Conservation (phyloP, 768 basidiomycete genomes). For the Trametes elegans region DNA sequence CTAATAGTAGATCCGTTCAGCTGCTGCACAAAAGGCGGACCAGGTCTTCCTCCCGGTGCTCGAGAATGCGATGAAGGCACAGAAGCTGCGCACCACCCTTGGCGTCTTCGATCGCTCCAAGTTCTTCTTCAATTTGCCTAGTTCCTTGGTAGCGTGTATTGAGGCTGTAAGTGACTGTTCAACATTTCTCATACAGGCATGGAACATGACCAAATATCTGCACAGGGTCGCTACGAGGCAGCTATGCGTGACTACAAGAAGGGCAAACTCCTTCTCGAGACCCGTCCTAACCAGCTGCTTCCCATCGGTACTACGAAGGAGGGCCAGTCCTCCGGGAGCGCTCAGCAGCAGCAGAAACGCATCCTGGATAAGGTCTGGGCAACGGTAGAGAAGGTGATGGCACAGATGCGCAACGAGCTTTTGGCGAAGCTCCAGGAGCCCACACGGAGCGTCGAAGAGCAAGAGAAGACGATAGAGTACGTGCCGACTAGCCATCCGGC, state of each 20-base stretch:
- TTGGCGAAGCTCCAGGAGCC: slow-evolving; percentile 80
- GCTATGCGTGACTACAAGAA: slow-evolving; percentile 97
- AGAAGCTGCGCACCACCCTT: slow-evolving; percentile 87
- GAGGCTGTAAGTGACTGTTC: slow-evolving; percentile 86
- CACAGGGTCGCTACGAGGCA: slow-evolving; percentile 89
- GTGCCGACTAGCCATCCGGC: slow-evolving; percentile 22
- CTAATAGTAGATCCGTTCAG: too few species aligned
- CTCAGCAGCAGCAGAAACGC: slow-evolving; percentile 81
- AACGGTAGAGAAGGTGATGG: slow-evolving; percentile 92
- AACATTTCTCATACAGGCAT: too few species aligned
- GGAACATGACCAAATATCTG: background rate
- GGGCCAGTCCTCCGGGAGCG: slow-evolving; percentile 43
- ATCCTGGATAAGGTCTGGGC: slow-evolving; percentile 96
- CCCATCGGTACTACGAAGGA: slow-evolving; percentile 66
- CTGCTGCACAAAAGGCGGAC: slow-evolving; percentile 88
- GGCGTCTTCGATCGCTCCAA: slow-evolving; percentile 95
- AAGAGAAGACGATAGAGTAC: slow-evolving; percentile 96
- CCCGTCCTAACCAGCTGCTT: slow-evolving; percentile 82
- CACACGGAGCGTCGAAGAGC: slow-evolving; percentile 80
- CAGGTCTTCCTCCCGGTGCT: slow-evolving; percentile 95
- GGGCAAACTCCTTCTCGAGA: slow-evolving; percentile 86
- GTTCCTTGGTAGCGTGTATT: slow-evolving; percentile 82
- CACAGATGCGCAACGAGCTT: slow-evolving; percentile 80
- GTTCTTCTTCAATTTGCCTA: slow-evolving; percentile 98
- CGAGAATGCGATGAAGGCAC: slow-evolving; percentile 92